Evolutionary conservation across 2,329 filamentous ascomycete genomes (phyloP), one percentile per base, ranked within the genome.

Genomic region (Colletotrichum sp.): DNA sequence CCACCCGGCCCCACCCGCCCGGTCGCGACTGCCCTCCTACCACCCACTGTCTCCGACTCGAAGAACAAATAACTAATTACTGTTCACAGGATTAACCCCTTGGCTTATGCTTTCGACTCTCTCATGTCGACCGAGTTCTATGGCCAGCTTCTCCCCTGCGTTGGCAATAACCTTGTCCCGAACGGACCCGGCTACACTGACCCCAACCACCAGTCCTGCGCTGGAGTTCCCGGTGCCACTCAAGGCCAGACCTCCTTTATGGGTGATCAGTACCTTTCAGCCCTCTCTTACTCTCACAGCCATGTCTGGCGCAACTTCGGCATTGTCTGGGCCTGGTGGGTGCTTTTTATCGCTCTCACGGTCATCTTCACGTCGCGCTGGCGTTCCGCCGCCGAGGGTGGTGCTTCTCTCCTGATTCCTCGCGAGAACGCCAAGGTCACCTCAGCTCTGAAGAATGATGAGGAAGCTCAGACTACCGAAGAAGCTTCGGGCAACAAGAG

Each of bases 91-190:
- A 24, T 24, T 24, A 24, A 24, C 21, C 21, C 93, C 0, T 84
- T 95, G 4, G 90, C 93, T 0, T 95, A 95, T 73, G 92, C 88
- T 0, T 95, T 95, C 73, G 92, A 95, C 77, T 90, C 89, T 0
- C 82, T 96, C 0, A 87, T 95, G 79, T 87, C 92, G 0, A 95
- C 95, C 78, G 94, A 96, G 80, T 95, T 95, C 73, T 88, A 93
- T 77, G 84, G 84, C 38, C 84, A 93, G 79, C 85, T 79, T 3
- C 87, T 92, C 21, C 83, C 85, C 2, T 92, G 90, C 73, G 87
- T 87, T 4, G 86, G 84, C 4, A 77, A 76, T 32, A 90, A 89
- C 74, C 81, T 92, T 7, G 84, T 92, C 5, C 90, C 90, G 0
- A 86, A 81, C 64, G 89, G 90, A 0, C 84, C 86, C 0, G 84